Base-by-base conservation (phyloP, 2,329 filamentous ascomycete species). In the Corinectria fuckeliana region DNA sequence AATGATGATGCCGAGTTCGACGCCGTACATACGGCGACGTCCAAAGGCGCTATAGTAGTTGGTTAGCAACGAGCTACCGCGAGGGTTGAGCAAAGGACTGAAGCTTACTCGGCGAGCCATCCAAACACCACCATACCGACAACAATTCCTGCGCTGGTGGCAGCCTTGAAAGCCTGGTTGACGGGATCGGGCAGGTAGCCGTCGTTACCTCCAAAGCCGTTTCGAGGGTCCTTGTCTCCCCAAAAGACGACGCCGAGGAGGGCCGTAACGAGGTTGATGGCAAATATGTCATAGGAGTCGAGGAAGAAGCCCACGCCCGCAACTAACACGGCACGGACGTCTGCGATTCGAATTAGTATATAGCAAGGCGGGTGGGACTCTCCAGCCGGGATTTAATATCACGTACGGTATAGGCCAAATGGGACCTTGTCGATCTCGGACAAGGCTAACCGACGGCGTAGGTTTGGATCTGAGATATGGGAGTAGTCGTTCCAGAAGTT, bases 241-340 rank as follows among this genome's bases (percentile, higher is more conserved):
- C 90, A 95, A 74, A 89, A 95, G 48, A 92, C 90, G 13, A 93
- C 82, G 42, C 91, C 91, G 13, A 94, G 77, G 72, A 93, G 85
- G 44, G 82, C 83, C 2, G 87, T 89, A 48, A 91, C 84, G 47
- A 93, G 80, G 73, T 90, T 91, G 74, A 93, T 91, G 70, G 91
- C 89, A 74, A 95, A 95, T 68, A 93, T 91, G 66, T 86, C 87
- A 77, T 94, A 94, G 11, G 90, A 89, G 74, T 93, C 91, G 45
- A 91, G 89, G 72, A 94, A 92, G 80, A 95, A 94, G 50, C 91
- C 91, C 58, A 92, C 88, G 48, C 91, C 91, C 23, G 91, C 91
- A 3, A 94, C 91, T 6, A 91, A 76, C 3, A 92, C 83, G 54
- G 90, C 88, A 45, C 91, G 86, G 23, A 93, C 81, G 76, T 93